Evolutionary conservation across 1,284 basidiomycete species (phyloP), one percentile per base, ranked within the genome.

Genomic region (Cutaneotrichosporon cavernicola): DNA sequence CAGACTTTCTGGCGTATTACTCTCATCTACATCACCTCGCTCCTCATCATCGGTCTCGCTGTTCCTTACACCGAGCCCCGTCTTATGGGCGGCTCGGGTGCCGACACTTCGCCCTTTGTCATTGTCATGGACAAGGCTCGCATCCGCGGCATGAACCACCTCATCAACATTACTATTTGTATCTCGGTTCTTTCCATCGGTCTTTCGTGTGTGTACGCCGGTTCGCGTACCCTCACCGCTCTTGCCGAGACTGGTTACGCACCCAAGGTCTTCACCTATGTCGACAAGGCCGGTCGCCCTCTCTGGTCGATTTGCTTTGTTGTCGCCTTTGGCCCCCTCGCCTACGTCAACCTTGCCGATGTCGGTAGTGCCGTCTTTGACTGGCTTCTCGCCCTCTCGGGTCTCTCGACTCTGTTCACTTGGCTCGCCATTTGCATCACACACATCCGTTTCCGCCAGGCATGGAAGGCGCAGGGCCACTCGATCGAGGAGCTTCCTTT

Each of bases 1-100:
- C 57, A 68, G 55, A 68, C 64, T 34, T 68, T 92, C 91, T 21
- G 92, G 73, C 82, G 83, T 66, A 81, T 85, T 66, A 78, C 81
- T 63, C 62, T 85, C 62, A 82, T 85, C 78, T 85, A 83, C 81
- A 53, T 85, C 67, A 76, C 82, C 34, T 81, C 81, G 11, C 78
- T 85, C 52, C 76, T 82, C 66, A 77, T 85, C 66, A 80, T 84
- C 71, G 80, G 82, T 59, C 75, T 84, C 47, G 75, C 83, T 58
- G 76, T 84, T 56, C 82, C 81, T 9, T 81, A 72, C 63, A 66
- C 72, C 65, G 69, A 76, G 70, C 62, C 71, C 61, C 66, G 77
- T 66, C 71, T 83, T 34, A 67, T 73, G 58, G 58, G 43, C 53
- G 78, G 79, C 10, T 71, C 75, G 46, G 80, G 82, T 60, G 81